Conservation (phyloP, 306 rosid genomes). For the Senna siamea region DNA sequence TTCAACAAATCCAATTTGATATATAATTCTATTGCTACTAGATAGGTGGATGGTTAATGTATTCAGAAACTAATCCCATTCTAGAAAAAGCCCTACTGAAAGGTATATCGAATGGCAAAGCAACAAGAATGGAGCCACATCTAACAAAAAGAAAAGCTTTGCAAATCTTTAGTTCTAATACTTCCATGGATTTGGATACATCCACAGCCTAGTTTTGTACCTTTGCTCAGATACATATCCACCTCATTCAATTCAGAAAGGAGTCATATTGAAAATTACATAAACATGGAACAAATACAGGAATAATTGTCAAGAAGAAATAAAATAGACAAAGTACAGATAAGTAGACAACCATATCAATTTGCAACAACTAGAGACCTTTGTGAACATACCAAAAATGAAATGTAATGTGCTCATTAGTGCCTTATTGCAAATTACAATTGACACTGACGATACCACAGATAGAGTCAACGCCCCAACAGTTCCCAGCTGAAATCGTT, state of each 20-base stretch:
- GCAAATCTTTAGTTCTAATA: constrained; percentile 16
- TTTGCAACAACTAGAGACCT: constrained; percentile 4
- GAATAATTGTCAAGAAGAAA: not conserved
- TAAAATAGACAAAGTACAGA: not conserved
- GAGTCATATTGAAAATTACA: not conserved
- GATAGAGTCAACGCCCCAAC: constrained; percentile 88
- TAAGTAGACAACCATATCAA: not conserved
- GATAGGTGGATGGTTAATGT: not conserved
- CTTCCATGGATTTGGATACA: constrained; percentile 25
- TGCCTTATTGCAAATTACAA: constrained; percentile 89
- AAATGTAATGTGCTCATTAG: constrained; percentile 77
- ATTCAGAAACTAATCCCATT: not conserved
- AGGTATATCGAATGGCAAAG: not conserved
- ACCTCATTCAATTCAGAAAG: not conserved
- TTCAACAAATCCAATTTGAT: not conserved
- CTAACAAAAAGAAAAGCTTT: not conserved
- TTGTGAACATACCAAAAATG: constrained; percentile 60
- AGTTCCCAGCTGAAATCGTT: constrained; percentile 81
- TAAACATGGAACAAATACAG: not conserved
- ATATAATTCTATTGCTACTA: not conserved
- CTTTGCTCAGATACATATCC: not conserved
- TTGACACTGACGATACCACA: constrained; percentile 83
- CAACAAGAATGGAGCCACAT: constrained; percentile 24
- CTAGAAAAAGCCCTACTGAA: constrained; percentile 7
- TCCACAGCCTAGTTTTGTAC: not conserved